These are phyloP conservation scores for Gonium pectorale DNA, from an alignment of 139 green algal genomes.

Conservation along the genomic window DNA sequence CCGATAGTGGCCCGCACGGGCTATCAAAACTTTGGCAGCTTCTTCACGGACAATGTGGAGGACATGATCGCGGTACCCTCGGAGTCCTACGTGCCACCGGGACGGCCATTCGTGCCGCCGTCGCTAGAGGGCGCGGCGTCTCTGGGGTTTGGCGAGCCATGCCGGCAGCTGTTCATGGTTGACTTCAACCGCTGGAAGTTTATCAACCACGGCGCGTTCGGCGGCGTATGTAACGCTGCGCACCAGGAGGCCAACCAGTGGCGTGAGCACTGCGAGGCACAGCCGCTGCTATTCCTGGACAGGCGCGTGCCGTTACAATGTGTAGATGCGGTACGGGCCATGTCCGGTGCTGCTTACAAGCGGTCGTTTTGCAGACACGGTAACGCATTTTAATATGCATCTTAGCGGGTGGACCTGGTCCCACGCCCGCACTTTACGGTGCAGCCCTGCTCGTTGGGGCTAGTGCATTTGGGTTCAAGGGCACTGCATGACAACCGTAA, in stretches of 20 bases:
- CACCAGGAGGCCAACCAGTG: constrained; percentile 61
- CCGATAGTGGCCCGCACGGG: constrained; percentile 20
- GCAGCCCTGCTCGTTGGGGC: no score
- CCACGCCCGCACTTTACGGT: no score
- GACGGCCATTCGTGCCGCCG: constrained; percentile 28
- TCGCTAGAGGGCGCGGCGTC: neutral
- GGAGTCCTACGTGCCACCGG: constrained; percentile 27
- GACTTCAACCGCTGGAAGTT: constrained; percentile 71
- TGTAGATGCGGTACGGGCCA: no score
- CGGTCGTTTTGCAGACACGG: no score
- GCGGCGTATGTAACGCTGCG: constrained; percentile 55
- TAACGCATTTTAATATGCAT: no score
- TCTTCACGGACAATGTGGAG: constrained; percentile 67
- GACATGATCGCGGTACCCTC: constrained; percentile 50
- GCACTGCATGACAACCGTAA: no score
- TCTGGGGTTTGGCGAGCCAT: constrained; percentile 43
- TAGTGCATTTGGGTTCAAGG: no score
- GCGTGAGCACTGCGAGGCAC: constrained; percentile 71
- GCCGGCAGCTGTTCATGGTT: constrained; percentile 66
- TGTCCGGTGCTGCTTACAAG: no score
- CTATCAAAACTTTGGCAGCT: constrained; percentile 72
- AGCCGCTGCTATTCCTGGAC: constrained; percentile 76
- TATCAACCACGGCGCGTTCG: constrained; percentile 81
- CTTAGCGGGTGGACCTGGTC: no score
- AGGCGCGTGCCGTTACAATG: neutral